phyloP scores from a whole-genome alignment of 768 basidiomycete genomes.

The Cystofilobasidium ferigula region DNA sequence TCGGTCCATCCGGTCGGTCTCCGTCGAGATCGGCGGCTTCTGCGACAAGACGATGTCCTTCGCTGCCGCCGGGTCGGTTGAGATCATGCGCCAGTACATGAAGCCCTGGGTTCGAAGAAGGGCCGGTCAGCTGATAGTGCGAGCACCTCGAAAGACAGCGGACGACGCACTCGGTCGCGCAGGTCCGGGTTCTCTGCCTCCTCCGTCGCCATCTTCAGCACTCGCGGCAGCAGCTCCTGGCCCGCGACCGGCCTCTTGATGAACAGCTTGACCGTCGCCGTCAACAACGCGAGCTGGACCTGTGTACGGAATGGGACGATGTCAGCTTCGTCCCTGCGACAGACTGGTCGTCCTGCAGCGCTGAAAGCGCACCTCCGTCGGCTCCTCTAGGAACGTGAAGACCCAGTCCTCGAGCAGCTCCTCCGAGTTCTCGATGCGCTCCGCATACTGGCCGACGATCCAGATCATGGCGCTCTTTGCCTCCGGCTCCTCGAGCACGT shows the following conservation, averaged over 20 bases:
- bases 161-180: conserved; percentile 54
- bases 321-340: no score
- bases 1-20: conserved; percentile 94
- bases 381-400: conserved; percentile 81
- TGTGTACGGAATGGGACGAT: conserved; percentile 35
- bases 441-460: conserved; percentile 98
- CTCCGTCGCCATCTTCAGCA: conserved; percentile 93
- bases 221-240: conserved; percentile 83
- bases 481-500: conserved; percentile 94
- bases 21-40: conserved; percentile 94
- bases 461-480: conserved; percentile 96
- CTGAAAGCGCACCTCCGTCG: conserved; percentile 59
- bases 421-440: conserved; percentile 91
- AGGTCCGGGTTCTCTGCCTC: conserved; percentile 97
- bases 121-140: no score
- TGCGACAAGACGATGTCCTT: conserved; percentile 81
- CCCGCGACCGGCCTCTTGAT: conserved; percentile 79
- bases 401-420: conserved; percentile 86
- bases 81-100: conserved; percentile 98
- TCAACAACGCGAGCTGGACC: conserved; percentile 91
- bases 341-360: no score
- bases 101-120: conserved; percentile 49
- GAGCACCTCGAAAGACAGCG: neutral
- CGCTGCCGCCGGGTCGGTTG: conserved; percentile 78
- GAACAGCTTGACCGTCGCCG: conserved; percentile 91